A percentile compares a stretch with the other conserved stretches of the same genome.
These are phyloP conservation scores for Parascedosporium putredinis DNA, from an alignment of 2,329 filamentous ascomycete species.

Conservation along the genomic window DNA sequence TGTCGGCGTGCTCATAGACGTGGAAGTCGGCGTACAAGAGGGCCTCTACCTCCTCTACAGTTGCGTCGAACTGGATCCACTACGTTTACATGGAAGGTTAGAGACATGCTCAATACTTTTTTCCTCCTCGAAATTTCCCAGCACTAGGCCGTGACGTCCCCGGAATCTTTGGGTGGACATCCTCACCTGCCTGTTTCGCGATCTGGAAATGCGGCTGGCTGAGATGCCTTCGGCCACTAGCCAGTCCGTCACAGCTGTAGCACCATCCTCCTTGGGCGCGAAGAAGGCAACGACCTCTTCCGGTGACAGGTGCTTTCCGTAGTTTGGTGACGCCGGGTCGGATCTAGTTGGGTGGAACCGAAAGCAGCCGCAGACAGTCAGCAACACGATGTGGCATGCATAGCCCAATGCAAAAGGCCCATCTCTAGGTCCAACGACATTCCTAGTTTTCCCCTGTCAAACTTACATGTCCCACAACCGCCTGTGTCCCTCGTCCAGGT, in stretches of 20 bases:
- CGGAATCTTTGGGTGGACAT: no score
- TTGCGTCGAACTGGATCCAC: conserved; percentile 5
- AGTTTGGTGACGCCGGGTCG: background rate
- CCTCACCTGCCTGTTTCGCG: background rate
- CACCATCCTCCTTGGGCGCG: background rate
- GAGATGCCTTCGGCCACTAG: background rate
- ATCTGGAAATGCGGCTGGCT: background rate
- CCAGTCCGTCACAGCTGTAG: background rate
- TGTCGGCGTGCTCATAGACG: background rate
- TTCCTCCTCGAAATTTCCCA: no score
- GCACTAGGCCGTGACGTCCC: no score
- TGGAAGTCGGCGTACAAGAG: background rate
- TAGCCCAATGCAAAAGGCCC: no score
- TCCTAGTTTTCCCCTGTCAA: background rate
- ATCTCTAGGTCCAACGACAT: no score
- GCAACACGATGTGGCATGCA: no score
- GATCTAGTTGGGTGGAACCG: background rate
- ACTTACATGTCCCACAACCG: background rate
- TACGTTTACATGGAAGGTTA: background rate
- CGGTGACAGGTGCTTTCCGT: background rate
- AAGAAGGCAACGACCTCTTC: background rate
- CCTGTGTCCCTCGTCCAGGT: background rate
- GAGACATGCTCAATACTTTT: no score
- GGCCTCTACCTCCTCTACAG: conserved; percentile 1
- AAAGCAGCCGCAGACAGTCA: no score